Base-by-base conservation (phyloP, 306 rosid genomes). In the Cucumis sativus region DNA sequence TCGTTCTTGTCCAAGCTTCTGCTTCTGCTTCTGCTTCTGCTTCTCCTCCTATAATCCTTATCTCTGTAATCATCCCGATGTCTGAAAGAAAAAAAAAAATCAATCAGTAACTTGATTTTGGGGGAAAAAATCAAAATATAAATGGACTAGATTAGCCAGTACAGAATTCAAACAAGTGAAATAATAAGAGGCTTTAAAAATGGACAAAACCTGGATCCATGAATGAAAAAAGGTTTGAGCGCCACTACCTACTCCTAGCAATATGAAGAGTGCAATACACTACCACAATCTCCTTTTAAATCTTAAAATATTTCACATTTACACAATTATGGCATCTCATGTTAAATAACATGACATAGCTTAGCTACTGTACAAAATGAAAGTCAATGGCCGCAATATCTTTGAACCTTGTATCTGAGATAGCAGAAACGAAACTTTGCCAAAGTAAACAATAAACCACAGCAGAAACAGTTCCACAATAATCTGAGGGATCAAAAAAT, bases 1-100 rank as follows among this genome's bases (percentile, higher is more conserved):
- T 88, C 90, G 70, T 84, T 75, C 84, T 86, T 88, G 37, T 91
- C 98, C 75, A 75, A 76, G 79, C 96, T 90, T 83, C 93, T 83
- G 86, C 96, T 92, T 77, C 88, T 92, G 70, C 92, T 89, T 84
- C 92, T 84, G 84, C 96, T 93, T 73, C 88, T 91, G 67, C 91
- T 89, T 85, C 92, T 87, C 84, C 78, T 91, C 84, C 80, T 86
- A 61, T 87, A 80, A 78, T 87, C 90, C 68, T 87, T 81, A 69
- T 85, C 93, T 80, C 76, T 86, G 80, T 84, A 76, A 60, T 91
- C 92, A 84, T 91, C 97, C 15, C 81, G 89, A 68, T 84, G 12
- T 82, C 97, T 91, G 82, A 28, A 72, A 69, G 68, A 8, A 47
- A 35, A 20, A 69, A 54, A 78, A 1, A 6, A 35, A 0, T 23